These are phyloP conservation scores for Pseudozyma sp. DNA, from an alignment of 1,284 basidiomycete species.

Conservation along the genomic window DNA sequence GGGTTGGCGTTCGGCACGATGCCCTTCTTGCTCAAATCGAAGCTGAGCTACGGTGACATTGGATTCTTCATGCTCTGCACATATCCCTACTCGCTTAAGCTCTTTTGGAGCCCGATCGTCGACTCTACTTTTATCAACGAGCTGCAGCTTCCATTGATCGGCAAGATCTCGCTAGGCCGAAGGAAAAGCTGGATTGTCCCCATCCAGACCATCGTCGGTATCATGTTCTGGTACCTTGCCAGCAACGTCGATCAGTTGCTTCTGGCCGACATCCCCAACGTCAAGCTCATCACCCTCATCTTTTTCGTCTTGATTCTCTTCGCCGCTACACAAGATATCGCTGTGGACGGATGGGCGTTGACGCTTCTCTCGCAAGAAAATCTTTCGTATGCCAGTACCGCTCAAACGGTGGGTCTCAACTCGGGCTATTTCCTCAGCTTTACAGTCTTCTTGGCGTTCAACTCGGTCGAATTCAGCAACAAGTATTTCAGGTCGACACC, in stretches of 20 bases:
- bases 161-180: conserved; percentile 76
- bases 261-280: conserved; percentile 81
- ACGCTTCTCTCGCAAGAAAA: conserved; percentile 95
- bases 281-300: conserved; percentile 82
- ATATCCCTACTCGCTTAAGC: conserved; percentile 97
- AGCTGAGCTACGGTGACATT: conserved; percentile 95
- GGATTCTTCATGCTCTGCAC: conserved; percentile 92
- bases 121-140: conserved; percentile 87
- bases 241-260: conserved; percentile 82
- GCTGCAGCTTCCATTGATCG: conserved; percentile 49
- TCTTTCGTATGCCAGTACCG: conserved; percentile 95
- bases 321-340: conserved; percentile 99
- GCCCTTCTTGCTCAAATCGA: conserved; percentile 93
- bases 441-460: conserved; percentile 96
- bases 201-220: conserved; percentile 90
- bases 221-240: conserved; percentile 88
- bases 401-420: conserved; percentile 96
- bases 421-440: conserved; percentile 96
- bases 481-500: conserved; percentile 77
- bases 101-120: conserved; percentile 97
- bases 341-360: conserved; percentile 98
- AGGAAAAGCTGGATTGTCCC: conserved; percentile 99
- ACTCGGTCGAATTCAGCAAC: conserved; percentile 87
- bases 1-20: conserved; percentile 83
- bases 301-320: conserved; percentile 90